These are phyloP conservation scores for Trametes punicea DNA, from an alignment of 768 basidiomycete species.

Conservation along the genomic window DNA sequence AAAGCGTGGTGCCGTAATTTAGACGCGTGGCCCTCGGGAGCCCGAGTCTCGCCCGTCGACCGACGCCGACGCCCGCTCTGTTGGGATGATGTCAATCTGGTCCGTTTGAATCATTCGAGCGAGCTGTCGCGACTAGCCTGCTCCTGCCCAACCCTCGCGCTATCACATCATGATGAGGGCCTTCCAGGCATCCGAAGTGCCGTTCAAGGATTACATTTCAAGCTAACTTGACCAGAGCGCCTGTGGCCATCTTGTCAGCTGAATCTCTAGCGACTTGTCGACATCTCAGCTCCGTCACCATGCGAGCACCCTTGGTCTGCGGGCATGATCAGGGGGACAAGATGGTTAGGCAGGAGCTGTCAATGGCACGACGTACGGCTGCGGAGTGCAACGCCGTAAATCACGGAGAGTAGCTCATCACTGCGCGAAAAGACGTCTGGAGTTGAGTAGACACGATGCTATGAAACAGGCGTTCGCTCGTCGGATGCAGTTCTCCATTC, in stretches of 20 bases:
- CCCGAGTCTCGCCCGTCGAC: not conserved
- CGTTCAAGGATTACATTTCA: conserved; percentile 10
- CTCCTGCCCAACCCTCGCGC: not conserved
- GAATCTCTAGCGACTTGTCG: not conserved
- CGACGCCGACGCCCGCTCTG: not conserved
- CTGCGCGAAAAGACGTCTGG: conserved; percentile 6
- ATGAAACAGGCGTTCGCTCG: not conserved
- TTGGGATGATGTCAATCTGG: conserved; percentile 9
- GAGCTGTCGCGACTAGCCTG: conserved; percentile 1
- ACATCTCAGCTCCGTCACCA: conserved; percentile 1
- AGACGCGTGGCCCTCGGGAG: conserved; percentile 4
- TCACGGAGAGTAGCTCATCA: not conserved
- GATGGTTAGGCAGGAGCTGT: conserved; percentile 10
- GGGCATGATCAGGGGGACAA: conserved; percentile 2
- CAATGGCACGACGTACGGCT: not conserved
- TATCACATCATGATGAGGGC: conserved; percentile 9
- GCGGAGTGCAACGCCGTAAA: not conserved
- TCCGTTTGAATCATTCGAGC: not conserved
- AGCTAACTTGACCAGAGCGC: conserved; percentile 2
- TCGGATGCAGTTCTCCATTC: not conserved
- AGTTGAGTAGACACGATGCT: conserved; percentile 20
- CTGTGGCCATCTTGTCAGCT: not conserved
- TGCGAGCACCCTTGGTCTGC: not conserved
- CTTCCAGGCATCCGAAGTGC: conserved; percentile 9
- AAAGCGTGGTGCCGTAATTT: conserved; percentile 22